Percentiles rank a stretch among this genome's conserved stretches.
Conservation (phyloP, 2,329 filamentous ascomycete genomes). For the Cladophialophora yegresii region DNA sequence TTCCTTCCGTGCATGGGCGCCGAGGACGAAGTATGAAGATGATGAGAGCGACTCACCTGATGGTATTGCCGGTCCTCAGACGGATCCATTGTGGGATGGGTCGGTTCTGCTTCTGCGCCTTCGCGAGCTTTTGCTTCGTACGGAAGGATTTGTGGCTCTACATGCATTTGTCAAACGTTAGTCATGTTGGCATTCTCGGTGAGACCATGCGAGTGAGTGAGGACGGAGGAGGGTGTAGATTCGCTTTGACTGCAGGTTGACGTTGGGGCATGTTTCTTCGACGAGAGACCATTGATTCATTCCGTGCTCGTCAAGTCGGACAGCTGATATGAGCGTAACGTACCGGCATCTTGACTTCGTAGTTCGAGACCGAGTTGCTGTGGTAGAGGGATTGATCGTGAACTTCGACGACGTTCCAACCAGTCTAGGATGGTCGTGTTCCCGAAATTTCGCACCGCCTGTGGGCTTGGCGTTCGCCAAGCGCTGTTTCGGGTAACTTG, state of each 20-base stretch:
- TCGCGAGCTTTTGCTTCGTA: constrained; percentile 99
- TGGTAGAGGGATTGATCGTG: constrained; percentile 4
- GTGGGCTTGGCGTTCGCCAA: constrained; percentile 26
- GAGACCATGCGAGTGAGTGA: neutral
- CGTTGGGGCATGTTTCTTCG: neutral
- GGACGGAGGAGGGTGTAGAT: neutral
- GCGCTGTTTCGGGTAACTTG: neutral
- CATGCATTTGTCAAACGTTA: neutral
- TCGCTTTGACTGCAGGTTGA: neutral
- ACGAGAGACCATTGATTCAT: neutral
- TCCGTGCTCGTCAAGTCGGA: neutral
- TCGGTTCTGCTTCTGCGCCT: constrained; percentile 99
- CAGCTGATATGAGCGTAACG: constrained; percentile 33
- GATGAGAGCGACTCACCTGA: constrained; percentile 71
- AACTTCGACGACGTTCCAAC: neutral
- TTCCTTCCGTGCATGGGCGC: neutral
- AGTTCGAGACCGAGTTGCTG: constrained; percentile 6
- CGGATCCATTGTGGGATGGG: constrained; percentile 99
- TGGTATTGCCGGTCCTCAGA: constrained; percentile 97
- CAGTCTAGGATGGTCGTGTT: neutral
- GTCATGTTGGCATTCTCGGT: neutral
- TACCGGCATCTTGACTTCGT: constrained; percentile 60
- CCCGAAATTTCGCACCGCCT: constrained; percentile 11
- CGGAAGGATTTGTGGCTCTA: constrained; percentile 91
- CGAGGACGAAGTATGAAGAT: neutral